Conservation (phyloP, 2,329 filamentous ascomycete species). For the Fusarium sp. region DNA sequence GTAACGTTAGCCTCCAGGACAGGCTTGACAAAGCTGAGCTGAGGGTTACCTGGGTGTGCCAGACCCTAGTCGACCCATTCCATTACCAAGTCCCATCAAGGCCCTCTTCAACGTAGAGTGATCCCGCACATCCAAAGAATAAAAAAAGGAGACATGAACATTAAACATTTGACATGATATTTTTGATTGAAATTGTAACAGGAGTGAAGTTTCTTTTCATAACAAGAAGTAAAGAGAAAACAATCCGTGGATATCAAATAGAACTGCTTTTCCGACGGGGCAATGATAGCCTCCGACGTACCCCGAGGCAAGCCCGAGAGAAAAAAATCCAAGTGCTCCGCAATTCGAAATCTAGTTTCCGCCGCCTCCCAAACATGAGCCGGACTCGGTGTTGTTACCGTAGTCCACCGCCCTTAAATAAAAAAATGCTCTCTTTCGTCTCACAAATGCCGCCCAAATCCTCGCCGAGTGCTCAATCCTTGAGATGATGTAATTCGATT, state of each 20-base stretch:
- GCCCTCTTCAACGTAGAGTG: slow-evolving; percentile 11
- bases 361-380: slow-evolving; percentile 32
- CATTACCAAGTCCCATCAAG: slow-evolving; percentile 19
- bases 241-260: slow-evolving; percentile 36
- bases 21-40: slow-evolving; percentile 16
- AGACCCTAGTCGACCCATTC: slow-evolving; percentile 22
- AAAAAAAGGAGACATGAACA: slow-evolving; percentile 5
- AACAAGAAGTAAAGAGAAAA: slow-evolving; percentile 27
- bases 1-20: slow-evolving; percentile 2
- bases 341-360: slow-evolving; percentile 47
- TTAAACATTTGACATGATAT: slow-evolving; percentile 30
- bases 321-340: slow-evolving; percentile 49
- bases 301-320: slow-evolving; percentile 47
- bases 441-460: slow-evolving; percentile 45
- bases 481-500: slow-evolving; percentile 44
- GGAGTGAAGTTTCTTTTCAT: slow-evolving; percentile 44
- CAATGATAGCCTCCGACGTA: slow-evolving; percentile 39
- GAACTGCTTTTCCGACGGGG: slow-evolving; percentile 42
- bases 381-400: slow-evolving; percentile 13
- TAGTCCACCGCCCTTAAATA: slow-evolving; percentile 21
- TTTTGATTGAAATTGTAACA: slow-evolving; percentile 37
- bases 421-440: slow-evolving; percentile 34
- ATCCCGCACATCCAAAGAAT: slow-evolving; percentile 21
- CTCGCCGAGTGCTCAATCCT: slow-evolving; percentile 41
- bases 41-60: slow-evolving; percentile 3